Conservation (phyloP, 768 basidiomycete species). For the Naganishia onofrii region DNA sequence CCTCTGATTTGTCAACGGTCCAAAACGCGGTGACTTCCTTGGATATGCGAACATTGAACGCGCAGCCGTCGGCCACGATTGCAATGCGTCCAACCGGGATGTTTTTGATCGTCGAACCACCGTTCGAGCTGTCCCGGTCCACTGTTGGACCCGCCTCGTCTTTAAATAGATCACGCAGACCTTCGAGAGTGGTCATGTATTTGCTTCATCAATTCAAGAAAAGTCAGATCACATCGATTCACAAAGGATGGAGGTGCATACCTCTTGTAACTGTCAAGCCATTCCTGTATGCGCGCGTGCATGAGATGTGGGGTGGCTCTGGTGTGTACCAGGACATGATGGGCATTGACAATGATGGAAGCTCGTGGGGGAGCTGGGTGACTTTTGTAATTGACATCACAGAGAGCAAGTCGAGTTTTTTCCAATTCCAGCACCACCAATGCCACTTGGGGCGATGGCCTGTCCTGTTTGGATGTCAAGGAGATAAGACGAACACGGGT, state of each 20-base stretch:
- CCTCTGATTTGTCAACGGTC: slow-evolving; percentile 10
- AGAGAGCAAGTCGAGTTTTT: slow-evolving; percentile 1
- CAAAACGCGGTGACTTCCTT: slow-evolving; percentile 17
- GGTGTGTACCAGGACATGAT: slow-evolving; percentile 13
- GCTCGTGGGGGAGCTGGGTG: background rate
- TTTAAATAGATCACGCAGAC: background rate
- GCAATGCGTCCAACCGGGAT: slow-evolving; percentile 3
- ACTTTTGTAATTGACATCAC: background rate
- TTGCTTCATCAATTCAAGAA: background rate
- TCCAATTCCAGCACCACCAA: slow-evolving; percentile 9
- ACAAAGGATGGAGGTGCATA: background rate
- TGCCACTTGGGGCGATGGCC: background rate
- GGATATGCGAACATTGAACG: slow-evolving; percentile 16
- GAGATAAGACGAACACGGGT: slow-evolving; percentile 11
- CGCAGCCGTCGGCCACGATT: slow-evolving; percentile 3
- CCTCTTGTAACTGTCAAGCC: slow-evolving; percentile 21
- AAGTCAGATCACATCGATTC: background rate
- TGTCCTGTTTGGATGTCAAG: background rate
- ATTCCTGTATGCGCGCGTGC: slow-evolving; percentile 19
- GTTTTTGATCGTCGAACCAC: background rate
- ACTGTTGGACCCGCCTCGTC: background rate
- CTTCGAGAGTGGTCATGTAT: slow-evolving; percentile 18
- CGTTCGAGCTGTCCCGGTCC: background rate
- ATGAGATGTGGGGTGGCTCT: slow-evolving; percentile 14
- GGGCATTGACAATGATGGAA: slow-evolving; percentile 7